These are phyloP conservation scores for Paracorniculantispora psalliotae DNA, from an alignment of 2,329 filamentous ascomycete species.

Conservation along the genomic window DNA sequence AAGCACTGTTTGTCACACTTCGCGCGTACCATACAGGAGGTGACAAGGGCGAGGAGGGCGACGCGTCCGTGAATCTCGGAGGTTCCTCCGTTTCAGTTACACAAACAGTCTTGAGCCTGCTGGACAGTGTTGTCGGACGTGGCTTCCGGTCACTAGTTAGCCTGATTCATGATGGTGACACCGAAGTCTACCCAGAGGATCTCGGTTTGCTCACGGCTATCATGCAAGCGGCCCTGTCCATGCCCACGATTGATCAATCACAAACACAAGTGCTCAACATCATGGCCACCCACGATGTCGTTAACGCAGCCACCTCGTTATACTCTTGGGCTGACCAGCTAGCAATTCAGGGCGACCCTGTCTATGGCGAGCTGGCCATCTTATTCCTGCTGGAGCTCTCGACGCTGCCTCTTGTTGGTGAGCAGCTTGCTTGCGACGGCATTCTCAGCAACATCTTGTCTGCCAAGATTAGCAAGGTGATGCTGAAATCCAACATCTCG, in stretches of 20 bases:
- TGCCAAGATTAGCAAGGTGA: conserved; percentile 72
- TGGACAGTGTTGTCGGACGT: conserved; percentile 71
- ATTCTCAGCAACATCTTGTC: conserved; percentile 74
- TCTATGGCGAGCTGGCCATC: conserved; percentile 90
- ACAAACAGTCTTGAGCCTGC: conserved; percentile 69
- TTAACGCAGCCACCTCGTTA: conserved; percentile 77
- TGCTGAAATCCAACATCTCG: conserved; percentile 65
- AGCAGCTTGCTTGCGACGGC: conserved; percentile 84
- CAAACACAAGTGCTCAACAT: conserved; percentile 67
- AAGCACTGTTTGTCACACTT: conserved; percentile 77
- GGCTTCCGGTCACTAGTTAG: conserved; percentile 79
- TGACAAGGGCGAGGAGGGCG: background rate
- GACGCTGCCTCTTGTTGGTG: conserved; percentile 72
- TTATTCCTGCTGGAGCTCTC: conserved; percentile 87
- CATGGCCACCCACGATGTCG: conserved; percentile 64
- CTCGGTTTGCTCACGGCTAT: conserved; percentile 84
- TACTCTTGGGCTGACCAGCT: conserved; percentile 93
- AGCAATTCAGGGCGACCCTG: conserved; percentile 70
- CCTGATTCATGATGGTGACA: conserved; percentile 72
- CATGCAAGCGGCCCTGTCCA: conserved; percentile 73
- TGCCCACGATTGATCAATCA: conserved; percentile 69
- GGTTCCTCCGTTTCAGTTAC: conserved; percentile 41
- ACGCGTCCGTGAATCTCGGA: conserved; percentile 30
- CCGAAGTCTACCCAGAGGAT: conserved; percentile 63
- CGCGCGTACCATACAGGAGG: conserved; percentile 51